Conservation (phyloP, 192 early-diverging fungal genomes). For the Backusella tuberculispora region DNA sequence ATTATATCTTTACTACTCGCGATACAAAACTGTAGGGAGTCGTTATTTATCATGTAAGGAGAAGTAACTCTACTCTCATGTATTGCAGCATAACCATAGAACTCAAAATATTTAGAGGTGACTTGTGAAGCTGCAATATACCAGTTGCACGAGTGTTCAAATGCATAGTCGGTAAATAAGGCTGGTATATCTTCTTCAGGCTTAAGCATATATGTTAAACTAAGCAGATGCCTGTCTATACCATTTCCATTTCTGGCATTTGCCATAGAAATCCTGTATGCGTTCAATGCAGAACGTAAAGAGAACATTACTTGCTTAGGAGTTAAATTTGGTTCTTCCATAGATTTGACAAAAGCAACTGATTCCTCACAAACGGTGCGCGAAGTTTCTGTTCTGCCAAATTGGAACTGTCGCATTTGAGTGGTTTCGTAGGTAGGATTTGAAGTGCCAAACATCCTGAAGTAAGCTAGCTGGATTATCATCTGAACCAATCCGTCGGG, state of each 20-base stretch:
- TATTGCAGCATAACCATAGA: slow-evolving; percentile 88
- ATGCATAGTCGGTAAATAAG: slow-evolving; percentile 88
- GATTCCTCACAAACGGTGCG: slow-evolving; percentile 81
- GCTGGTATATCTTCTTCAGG: slow-evolving; percentile 77
- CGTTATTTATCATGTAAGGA: slow-evolving; percentile 91
- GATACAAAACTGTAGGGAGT: slow-evolving; percentile 88
- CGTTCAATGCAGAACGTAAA: slow-evolving; percentile 73
- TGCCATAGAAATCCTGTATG: slow-evolving; percentile 79
- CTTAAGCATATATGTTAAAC: slow-evolving; percentile 73
- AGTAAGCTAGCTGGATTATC: slow-evolving; percentile 96
- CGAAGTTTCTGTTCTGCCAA: slow-evolving; percentile 93
- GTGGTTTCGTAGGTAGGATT: slow-evolving; percentile 91
- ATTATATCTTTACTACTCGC: slow-evolving; percentile 64
- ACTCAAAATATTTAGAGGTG: slow-evolving; percentile 85
- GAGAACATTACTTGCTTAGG: slow-evolving; percentile 63
- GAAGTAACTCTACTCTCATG: slow-evolving; percentile 88
- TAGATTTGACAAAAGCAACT: slow-evolving; percentile 81
- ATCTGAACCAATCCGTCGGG: slow-evolving; percentile 85
- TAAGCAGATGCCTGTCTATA: slow-evolving; percentile 89
- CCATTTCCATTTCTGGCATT: slow-evolving; percentile 81
- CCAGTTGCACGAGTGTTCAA: slow-evolving; percentile 81
- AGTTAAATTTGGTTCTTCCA: slow-evolving; percentile 66
- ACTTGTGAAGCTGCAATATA: slow-evolving; percentile 91
- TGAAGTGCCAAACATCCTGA: slow-evolving; percentile 78
- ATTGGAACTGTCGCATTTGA: slow-evolving; percentile 88